A percentile compares a stretch with the other conserved stretches of the same genome.
Conservation (phyloP, 2,329 filamentous ascomycete genomes). For the Cladosporium halotolerans region DNA sequence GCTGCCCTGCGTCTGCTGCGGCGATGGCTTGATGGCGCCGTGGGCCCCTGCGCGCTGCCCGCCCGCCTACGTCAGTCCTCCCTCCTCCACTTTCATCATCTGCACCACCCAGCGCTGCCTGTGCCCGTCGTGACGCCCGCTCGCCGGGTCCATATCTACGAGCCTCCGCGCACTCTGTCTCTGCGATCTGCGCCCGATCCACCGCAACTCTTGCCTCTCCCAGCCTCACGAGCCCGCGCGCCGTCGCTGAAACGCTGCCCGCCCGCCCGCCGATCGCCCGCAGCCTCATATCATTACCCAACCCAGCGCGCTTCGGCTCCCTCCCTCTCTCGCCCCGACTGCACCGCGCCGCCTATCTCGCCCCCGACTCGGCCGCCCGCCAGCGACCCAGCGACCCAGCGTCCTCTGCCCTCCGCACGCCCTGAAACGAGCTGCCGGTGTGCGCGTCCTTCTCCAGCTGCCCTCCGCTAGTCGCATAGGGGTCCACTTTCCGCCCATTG, state of each 20-base stretch:
- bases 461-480: slow-evolving; percentile 21
- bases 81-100: slow-evolving; percentile 2
- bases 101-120: slow-evolving; percentile 2
- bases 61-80: neutral
- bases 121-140: neutral
- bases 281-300: slow-evolving; percentile 6
- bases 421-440: slow-evolving; percentile 7
- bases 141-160: slow-evolving; percentile 1
- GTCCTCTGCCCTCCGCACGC: slow-evolving; percentile 3
- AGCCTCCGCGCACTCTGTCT: neutral
- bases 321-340: neutral
- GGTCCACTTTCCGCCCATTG: slow-evolving; percentile 21
- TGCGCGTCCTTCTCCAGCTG: slow-evolving; percentile 11
- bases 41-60: neutral
- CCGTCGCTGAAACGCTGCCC: neutral
- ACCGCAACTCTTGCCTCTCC: slow-evolving; percentile 8
- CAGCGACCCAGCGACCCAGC: neutral
- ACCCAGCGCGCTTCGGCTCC: slow-evolving; percentile 9
- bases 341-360: slow-evolving; percentile 25
- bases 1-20: neutral
- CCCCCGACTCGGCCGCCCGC: slow-evolving; percentile 45
- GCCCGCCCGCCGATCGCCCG: neutral
- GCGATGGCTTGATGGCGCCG: neutral
- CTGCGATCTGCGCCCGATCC: slow-evolving; percentile 7
- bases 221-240: neutral